Conservation (phyloP, 768 basidiomycete species). For the Tephrocybe sp. region DNA sequence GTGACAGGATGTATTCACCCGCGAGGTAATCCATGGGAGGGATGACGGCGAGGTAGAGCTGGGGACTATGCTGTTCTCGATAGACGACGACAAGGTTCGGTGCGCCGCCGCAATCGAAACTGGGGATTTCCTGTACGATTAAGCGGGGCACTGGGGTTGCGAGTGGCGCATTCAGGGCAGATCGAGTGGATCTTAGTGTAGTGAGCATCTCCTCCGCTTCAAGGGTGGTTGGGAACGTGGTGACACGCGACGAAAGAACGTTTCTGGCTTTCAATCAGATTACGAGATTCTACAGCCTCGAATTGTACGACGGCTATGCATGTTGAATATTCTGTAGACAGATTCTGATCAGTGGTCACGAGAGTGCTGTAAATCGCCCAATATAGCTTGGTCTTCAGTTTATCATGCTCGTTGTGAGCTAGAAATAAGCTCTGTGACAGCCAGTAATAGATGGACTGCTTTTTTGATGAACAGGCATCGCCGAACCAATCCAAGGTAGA, state of each 20-base stretch:
- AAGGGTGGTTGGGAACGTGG: not conserved
- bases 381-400: not conserved
- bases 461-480: no score
- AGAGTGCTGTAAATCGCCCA: not conserved
- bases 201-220: not conserved
- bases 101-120: slow-evolving; percentile 6
- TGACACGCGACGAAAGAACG: not conserved
- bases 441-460: no score
- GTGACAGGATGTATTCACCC: slow-evolving; percentile 5
- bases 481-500: no score
- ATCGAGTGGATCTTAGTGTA: not conserved
- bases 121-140: slow-evolving; percentile 7
- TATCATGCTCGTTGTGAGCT: no score
- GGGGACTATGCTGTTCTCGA: slow-evolving; percentile 3
- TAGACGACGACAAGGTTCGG: slow-evolving; percentile 8
- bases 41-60: slow-evolving; percentile 3
- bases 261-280: slow-evolving; percentile 2
- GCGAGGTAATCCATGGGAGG: slow-evolving; percentile 2
- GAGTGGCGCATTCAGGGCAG: not conserved
- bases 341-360: not conserved
- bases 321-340: not conserved
- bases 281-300: not conserved
- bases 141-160: not conserved
- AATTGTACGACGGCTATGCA: not conserved
- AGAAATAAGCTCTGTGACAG: no score